Evolutionary conservation across 306 rosid genomes (phyloP).

Genomic region (Myrica gale): DNA sequence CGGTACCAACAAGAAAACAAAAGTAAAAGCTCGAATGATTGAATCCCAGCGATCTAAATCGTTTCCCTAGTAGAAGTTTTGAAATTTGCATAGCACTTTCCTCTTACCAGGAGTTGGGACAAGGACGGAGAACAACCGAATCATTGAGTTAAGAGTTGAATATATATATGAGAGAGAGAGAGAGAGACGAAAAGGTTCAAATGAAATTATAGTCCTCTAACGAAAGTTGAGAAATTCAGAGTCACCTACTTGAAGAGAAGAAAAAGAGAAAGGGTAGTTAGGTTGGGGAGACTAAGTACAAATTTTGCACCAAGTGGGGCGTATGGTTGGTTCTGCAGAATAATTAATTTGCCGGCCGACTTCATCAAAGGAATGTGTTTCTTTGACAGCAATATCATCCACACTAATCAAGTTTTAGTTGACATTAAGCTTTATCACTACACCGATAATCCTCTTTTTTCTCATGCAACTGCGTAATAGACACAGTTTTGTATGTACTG

Average conservation of each 20-base stretch:
- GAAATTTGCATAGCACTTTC: slow-evolving; percentile 18
- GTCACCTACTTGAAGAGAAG: not conserved
- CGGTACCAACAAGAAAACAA: not conserved
- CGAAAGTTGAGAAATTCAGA: not conserved
- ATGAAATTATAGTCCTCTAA: not conserved
- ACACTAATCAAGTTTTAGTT: not conserved
- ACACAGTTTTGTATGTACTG: too few relatives aligned
- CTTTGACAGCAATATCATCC: slow-evolving; percentile 18
- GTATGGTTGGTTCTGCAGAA: slow-evolving; percentile 27
- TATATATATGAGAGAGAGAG: not conserved
- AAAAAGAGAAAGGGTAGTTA: not conserved
- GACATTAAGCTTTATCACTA: too few relatives aligned
- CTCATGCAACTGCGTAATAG: too few relatives aligned
- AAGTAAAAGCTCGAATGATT: not conserved
- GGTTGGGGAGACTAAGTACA: slow-evolving; percentile 24
- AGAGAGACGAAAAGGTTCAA: slow-evolving; percentile 11
- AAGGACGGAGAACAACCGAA: slow-evolving; percentile 19
- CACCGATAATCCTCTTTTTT: too few relatives aligned
- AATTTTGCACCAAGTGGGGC: slow-evolving; percentile 19
- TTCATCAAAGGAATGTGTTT: slow-evolving; percentile 17
- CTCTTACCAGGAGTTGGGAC: slow-evolving; percentile 1
- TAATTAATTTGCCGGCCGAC: slow-evolving; percentile 39
- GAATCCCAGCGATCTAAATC: slow-evolving; percentile 20
- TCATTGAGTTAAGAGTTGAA: not conserved
- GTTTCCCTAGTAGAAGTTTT: not conserved